phyloP scores from a whole-genome alignment of 495 filamentous ascomycete species.

The Paragyromitra xinjiangensis region DNA sequence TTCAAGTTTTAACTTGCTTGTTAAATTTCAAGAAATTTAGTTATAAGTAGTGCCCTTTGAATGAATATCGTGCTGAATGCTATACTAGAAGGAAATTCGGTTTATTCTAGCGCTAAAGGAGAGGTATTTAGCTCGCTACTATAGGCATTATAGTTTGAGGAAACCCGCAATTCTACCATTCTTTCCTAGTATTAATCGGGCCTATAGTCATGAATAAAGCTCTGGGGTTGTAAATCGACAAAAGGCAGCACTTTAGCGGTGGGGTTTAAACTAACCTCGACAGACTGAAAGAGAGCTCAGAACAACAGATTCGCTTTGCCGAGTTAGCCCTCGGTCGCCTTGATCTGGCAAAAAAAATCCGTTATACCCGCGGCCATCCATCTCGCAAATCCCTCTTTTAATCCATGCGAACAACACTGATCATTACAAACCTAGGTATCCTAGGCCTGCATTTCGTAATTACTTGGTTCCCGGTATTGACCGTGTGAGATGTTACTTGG shows the following conservation, averaged over 20 bases:
- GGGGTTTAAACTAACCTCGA: not conserved
- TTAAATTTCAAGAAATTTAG: not conserved
- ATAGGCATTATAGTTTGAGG: not conserved
- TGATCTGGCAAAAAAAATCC: not conserved
- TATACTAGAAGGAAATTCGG: not conserved
- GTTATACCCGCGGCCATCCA: not conserved
- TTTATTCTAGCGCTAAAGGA: not conserved
- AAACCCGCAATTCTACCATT: not conserved
- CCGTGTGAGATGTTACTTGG: slow-evolving; percentile 32
- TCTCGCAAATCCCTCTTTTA: not conserved
- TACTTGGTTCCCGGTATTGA: slow-evolving; percentile 29
- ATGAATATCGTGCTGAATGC: not conserved
- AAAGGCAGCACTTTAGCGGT: not conserved
- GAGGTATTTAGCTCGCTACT: not conserved
- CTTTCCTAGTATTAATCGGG: not conserved
- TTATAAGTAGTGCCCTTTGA: not conserved
- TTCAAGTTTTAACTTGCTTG: not conserved
- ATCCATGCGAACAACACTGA: not conserved
- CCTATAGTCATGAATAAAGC: not conserved
- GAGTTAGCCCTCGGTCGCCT: not conserved
- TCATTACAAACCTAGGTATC: not conserved
- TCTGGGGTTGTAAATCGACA: not conserved
- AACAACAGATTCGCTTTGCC: not conserved
- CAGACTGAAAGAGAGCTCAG: not conserved
- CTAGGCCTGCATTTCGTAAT: slow-evolving; percentile 11